Evolutionary conservation across 1,139 yeast genomes (phyloP), one percentile per base, ranked within the genome.

Genomic region (Yamadazyma blattariae): DNA sequence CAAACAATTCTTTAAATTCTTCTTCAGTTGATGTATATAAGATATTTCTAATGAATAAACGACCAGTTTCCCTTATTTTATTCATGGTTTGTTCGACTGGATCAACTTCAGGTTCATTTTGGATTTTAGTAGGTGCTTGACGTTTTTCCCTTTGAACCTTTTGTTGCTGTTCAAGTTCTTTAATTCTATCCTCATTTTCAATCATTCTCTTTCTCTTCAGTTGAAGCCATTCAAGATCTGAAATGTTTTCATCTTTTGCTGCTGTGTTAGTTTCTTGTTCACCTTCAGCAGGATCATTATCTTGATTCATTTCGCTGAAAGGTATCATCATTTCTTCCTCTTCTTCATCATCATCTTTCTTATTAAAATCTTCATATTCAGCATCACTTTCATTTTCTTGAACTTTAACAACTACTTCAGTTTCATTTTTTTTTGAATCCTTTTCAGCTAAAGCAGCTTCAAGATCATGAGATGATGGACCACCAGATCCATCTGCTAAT

Each of bases 201-300:
- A 67, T 77, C 54, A 89, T 86, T 53, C 95, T 77, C 15, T 74
- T 78, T 57, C 95, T 74, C 56, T 88, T 79, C 50, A 76, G 76
- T 49, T 79, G 80, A 43, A 92, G 72, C 98, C 98, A 90, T 43
- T 90, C 96, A 39, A 86, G 62, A 64, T 90, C 97, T 12, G 94
- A 73, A 8, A 87, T 71, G 18, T 59, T 66, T 37, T 75, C 79
- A 44, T 77, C 77, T 18, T 62, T 63, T 0, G 81, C 79, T 7
- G 62, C 40, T 3, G 54, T 52, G 14, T 50, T 58, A 5, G 45
- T 48, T 6, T 46, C 45, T 6, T 37, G 41, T 13, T 23, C 21
- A 18, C 12, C 18, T 30, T 46, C 47, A 25, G 45, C 52, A 11
- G 51, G 52, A n/a, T 47, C 54, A 12, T 39, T 40, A 20, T 37